Conservation (phyloP, 2,329 filamentous ascomycete species). For the Curvularia verruculosa region DNA sequence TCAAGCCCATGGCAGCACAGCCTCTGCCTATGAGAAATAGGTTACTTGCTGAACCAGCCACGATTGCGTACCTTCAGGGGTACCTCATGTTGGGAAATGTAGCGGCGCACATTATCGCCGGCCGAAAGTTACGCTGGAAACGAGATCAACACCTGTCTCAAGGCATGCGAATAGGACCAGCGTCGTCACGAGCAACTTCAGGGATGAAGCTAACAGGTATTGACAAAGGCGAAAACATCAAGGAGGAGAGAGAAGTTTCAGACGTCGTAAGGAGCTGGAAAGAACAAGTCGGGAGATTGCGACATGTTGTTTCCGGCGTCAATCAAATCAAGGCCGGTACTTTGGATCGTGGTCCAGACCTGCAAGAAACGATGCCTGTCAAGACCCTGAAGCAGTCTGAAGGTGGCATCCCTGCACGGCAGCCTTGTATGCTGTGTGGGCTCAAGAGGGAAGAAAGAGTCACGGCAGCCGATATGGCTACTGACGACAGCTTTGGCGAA, state of each 20-base stretch:
- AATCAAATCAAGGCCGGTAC: slow-evolving; percentile 57
- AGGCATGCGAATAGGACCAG: slow-evolving; percentile 82
- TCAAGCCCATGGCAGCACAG: slow-evolving; percentile 68
- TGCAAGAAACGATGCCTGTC: slow-evolving; percentile 71
- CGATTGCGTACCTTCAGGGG: slow-evolving; percentile 66
- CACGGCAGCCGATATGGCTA: slow-evolving; percentile 72
- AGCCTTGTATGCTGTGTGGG: slow-evolving; percentile 84
- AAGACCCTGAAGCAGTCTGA: slow-evolving; percentile 65
- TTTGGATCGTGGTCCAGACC: slow-evolving; percentile 66
- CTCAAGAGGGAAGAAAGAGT: slow-evolving; percentile 87
- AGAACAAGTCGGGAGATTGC: slow-evolving; percentile 74
- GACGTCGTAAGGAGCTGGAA: slow-evolving; percentile 80
- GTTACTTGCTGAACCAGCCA: slow-evolving; percentile 67
- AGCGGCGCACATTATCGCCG: slow-evolving; percentile 80
- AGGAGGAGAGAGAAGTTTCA: slow-evolving; percentile 83
- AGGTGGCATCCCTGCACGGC: slow-evolving; percentile 73
- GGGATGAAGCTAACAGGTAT: slow-evolving; percentile 91
- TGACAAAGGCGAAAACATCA: slow-evolving; percentile 79
- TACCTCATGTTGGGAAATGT: slow-evolving; percentile 70
- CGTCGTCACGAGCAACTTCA: slow-evolving; percentile 69
- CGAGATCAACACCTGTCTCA: slow-evolving; percentile 83
- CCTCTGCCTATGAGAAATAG: slow-evolving; percentile 64
- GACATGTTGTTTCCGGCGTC: slow-evolving; percentile 71
- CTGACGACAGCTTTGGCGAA: slow-evolving; percentile 92
- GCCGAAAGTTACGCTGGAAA: slow-evolving; percentile 87